These are phyloP conservation scores for Neurospora sp. DNA, from an alignment of 2,329 filamentous ascomycete genomes.

Conservation along the genomic window DNA sequence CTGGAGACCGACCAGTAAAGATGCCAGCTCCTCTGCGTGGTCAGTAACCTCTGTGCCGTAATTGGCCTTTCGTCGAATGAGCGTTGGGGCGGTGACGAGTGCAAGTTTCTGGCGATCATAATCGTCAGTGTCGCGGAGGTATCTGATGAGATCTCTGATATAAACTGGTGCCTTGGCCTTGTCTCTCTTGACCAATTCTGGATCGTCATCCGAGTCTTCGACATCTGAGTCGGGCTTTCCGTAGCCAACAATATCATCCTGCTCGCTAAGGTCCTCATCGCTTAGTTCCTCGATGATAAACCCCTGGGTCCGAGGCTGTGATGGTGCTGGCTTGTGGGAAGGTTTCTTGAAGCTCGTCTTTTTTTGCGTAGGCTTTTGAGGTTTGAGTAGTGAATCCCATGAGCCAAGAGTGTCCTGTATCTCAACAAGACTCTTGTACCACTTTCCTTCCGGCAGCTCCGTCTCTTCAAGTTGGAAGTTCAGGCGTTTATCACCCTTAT, in stretches of 20 bases:
- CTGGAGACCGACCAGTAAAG: constrained; percentile 66
- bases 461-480: constrained; percentile 79
- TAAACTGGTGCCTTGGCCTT: constrained; percentile 84
- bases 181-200: constrained; percentile 73
- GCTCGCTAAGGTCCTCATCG: constrained; percentile 45
- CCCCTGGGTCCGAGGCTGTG: constrained; percentile 25
- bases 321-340: constrained; percentile 12
- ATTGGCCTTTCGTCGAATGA: constrained; percentile 80
- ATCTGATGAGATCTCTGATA: constrained; percentile 71
- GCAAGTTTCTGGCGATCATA: constrained; percentile 78
- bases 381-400: constrained; percentile 36
- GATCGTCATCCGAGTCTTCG: constrained; percentile 88
- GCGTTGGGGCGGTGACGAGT: constrained; percentile 60
- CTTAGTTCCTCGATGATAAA: constrained; percentile 56
- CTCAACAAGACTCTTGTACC: constrained; percentile 59
- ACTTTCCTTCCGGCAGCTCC: constrained; percentile 58
- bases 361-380: constrained; percentile 4
- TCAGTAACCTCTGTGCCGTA: constrained; percentile 84
- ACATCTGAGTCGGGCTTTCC: constrained; percentile 79
- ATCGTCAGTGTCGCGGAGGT: constrained; percentile 69
- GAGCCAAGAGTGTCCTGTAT: constrained; percentile 54
- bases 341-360: constrained; percentile 20
- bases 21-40: constrained; percentile 71
- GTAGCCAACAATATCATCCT: constrained; percentile 65
- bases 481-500: constrained; percentile 62